These are phyloP conservation scores for Elaeis oleifera DNA, from an alignment of 202 grass and related monocot genomes.

Conservation along the genomic window DNA sequence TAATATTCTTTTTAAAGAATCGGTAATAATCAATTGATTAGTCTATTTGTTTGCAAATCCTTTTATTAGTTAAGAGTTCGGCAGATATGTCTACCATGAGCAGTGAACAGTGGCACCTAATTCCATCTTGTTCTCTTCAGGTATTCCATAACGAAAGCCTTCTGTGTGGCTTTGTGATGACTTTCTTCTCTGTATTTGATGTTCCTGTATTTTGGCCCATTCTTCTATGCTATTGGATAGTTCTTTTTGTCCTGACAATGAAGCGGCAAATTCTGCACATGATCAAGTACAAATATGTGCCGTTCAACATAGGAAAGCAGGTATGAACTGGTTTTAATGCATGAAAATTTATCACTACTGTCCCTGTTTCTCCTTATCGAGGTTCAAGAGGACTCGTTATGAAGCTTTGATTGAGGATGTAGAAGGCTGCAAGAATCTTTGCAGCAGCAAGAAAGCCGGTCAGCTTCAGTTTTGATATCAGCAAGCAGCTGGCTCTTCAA, in stretches of 20 bases:
- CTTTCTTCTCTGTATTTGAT: constrained; percentile 89
- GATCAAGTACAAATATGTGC: constrained; percentile 81
- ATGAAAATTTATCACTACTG: background rate
- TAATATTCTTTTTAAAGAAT: too few relatives aligned
- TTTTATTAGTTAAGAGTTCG: too few relatives aligned
- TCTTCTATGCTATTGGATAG: constrained; percentile 82
- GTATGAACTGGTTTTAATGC: constrained; percentile 22
- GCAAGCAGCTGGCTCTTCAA: too few relatives aligned
- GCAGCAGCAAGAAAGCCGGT: too few relatives aligned
- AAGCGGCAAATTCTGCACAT: constrained; percentile 92
- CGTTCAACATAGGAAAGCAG: constrained; percentile 79
- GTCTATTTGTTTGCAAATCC: too few relatives aligned
- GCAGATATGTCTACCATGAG: too few relatives aligned
- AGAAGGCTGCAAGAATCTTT: too few relatives aligned
- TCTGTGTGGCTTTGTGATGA: constrained; percentile 78
- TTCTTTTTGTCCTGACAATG: constrained; percentile 84
- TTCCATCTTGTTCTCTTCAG: constrained; percentile 32
- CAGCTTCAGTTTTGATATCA: too few relatives aligned
- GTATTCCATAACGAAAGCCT: constrained; percentile 92
- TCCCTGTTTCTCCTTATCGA: too few relatives aligned
- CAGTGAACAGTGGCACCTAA: background rate
- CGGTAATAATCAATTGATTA: too few relatives aligned
- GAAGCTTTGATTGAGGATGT: too few relatives aligned
- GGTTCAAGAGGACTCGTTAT: background rate
- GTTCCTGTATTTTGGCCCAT: constrained; percentile 97